A percentile compares a stretch with the other conserved stretches of the same genome.
Evolutionary conservation across 192 early-diverging fungal species (phyloP).

Genomic region (Martensiomyces pterosporus): DNA sequence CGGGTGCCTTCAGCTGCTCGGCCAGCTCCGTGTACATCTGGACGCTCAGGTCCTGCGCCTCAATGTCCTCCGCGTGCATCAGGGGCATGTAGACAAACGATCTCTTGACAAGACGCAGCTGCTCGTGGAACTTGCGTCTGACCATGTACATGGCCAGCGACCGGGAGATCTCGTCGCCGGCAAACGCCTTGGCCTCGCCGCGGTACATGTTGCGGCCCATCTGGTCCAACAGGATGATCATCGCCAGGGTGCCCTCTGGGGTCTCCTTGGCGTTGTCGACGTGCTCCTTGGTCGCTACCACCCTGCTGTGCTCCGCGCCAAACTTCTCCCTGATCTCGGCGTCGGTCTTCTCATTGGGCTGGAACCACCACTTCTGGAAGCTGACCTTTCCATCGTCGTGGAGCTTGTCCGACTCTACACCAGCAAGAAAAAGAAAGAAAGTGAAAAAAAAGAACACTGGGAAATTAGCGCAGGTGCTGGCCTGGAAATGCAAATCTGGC

Average conservation of each 20-base stretch:
- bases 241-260: conserved; percentile 40
- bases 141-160: conserved; percentile 52
- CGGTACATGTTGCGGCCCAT: conserved; percentile 65
- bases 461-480: too few relatives aligned
- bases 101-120: conserved; percentile 52
- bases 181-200: conserved; percentile 51
- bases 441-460: too few relatives aligned
- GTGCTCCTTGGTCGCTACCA: conserved; percentile 19
- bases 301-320: conserved; percentile 8
- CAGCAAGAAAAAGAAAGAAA: too few relatives aligned
- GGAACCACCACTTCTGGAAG: conserved; percentile 51
- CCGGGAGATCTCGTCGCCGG: conserved; percentile 51
- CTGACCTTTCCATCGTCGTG: conserved; percentile 30
- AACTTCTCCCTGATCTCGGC: conserved; percentile 28
- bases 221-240: conserved; percentile 59
- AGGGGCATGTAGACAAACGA: conserved; percentile 58
- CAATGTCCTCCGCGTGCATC: conserved; percentile 59
- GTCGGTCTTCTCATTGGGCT: conserved; percentile 30
- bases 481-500: too few relatives aligned
- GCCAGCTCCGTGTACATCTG: conserved; percentile 47
- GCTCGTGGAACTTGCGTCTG: conserved; percentile 43
- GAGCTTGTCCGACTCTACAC: conserved; percentile 43
- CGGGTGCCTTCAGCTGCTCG: conserved; percentile 34
- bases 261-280: conserved; percentile 38
- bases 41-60: conserved; percentile 57